Conservation (phyloP, 208 protist genomes). For the Phytomonas francai region DNA sequence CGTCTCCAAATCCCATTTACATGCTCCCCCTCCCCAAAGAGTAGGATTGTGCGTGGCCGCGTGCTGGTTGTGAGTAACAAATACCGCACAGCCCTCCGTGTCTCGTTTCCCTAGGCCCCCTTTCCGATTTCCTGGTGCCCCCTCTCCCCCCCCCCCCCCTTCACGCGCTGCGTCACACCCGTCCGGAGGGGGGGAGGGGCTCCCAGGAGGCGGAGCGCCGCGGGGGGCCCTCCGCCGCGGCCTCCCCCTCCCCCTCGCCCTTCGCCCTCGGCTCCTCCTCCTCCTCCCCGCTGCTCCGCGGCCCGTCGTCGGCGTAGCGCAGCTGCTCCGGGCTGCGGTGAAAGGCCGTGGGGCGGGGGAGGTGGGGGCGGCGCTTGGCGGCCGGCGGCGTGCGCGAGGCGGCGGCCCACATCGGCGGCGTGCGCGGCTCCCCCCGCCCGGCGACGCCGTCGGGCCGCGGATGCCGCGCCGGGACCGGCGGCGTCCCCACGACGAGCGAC, state of each 20-base stretch:
- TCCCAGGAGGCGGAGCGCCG: conserved; percentile 12
- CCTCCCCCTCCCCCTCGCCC: conserved; percentile 3
- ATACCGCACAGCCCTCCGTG: conserved; percentile 19
- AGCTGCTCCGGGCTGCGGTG: not conserved
- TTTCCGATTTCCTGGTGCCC: conserved; percentile 12
- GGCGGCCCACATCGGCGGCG: not conserved
- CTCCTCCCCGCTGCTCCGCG: not conserved
- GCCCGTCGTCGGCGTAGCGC: not conserved
- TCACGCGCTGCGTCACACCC: not conserved
- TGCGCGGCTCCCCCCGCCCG: not conserved
- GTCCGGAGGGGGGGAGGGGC: conserved; percentile 3
- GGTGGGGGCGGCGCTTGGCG: not conserved
- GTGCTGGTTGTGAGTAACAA: conserved; percentile 10
- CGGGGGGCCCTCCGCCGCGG: not conserved
- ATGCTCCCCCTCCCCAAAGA: no score
- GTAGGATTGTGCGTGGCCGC: no score
- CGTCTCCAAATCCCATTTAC: no score
- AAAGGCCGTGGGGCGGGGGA: conserved; percentile 2
- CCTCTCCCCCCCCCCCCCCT: not conserved
- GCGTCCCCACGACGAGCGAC: not conserved
- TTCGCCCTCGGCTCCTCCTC: not conserved
- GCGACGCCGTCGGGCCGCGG: not conserved
- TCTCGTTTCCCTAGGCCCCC: conserved; percentile 8
- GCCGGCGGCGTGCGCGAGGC: not conserved
- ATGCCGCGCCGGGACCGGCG: not conserved